Evolutionary conservation across 768 basidiomycete species (phyloP).

Genomic region (Tricholoma bakamatsutake): DNA sequence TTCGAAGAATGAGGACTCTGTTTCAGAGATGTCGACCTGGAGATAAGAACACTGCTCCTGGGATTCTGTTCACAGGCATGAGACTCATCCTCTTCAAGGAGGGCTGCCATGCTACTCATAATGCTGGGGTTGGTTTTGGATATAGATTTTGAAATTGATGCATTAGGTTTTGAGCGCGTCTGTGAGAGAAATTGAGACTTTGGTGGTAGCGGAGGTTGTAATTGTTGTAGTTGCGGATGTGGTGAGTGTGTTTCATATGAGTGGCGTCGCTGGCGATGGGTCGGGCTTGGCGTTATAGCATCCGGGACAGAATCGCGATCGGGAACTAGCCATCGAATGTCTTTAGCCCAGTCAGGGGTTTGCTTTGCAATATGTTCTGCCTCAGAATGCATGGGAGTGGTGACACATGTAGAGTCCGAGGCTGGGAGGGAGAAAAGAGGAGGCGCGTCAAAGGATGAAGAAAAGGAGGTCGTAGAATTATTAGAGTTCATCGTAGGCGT

Average conservation of each 20-base stretch:
- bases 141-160: conserved; percentile 22
- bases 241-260: conserved; percentile 2
- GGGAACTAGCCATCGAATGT: conserved; percentile 58
- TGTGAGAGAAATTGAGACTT: conserved; percentile 15
- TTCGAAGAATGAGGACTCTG: background rate
- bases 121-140: conserved; percentile 33
- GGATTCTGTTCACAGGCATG: conserved; percentile 7
- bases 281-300: conserved; percentile 12
- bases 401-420: conserved; percentile 33
- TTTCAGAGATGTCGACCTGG: conserved; percentile 6
- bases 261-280: background rate
- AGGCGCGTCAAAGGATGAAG: conserved; percentile 36
- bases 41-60: conserved; percentile 18
- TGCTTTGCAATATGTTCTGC: conserved; percentile 19
- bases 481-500: conserved; percentile 16
- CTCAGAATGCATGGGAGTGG: conserved; percentile 28
- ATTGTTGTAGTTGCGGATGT: background rate
- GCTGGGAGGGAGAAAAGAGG: conserved; percentile 32
- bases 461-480: conserved; percentile 29
- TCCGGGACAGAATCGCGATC: conserved; percentile 7
- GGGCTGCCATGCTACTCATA: conserved; percentile 46
- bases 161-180: conserved; percentile 17
- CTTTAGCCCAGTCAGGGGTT: conserved; percentile 52
- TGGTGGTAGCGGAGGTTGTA: background rate
- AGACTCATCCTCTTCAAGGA: conserved; percentile 48